A percentile compares a stretch with the other conserved stretches of the same genome.
These are phyloP conservation scores for Bipolaris oryzae DNA, from an alignment of 2,329 filamentous ascomycete species.

Conservation along the genomic window DNA sequence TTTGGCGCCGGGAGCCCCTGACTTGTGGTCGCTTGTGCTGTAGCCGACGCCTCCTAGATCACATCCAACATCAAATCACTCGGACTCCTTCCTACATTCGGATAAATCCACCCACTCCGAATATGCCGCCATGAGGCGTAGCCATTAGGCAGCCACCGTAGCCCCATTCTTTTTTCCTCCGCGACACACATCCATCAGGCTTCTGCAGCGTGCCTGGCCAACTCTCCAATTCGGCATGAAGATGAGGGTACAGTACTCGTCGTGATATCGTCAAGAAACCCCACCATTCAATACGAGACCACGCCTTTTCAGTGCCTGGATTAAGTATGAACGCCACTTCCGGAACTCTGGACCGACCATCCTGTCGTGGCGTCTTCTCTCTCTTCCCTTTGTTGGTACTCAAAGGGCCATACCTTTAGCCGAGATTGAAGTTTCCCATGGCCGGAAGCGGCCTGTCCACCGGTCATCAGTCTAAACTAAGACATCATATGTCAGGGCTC, in stretches of 20 bases:
- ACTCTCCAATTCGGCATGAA: not conserved
- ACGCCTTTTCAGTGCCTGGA: not conserved
- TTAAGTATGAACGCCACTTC: constrained; percentile 1
- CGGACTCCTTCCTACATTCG: constrained; percentile 16
- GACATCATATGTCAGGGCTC: constrained; percentile 24
- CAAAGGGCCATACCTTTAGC: constrained; percentile 20
- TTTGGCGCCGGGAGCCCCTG: constrained; percentile 18
- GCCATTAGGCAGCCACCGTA: constrained; percentile 15
- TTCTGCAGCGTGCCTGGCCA: not conserved
- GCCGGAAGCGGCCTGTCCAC: constrained; percentile 23
- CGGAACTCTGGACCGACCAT: constrained; percentile 26
- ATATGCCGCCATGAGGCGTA: constrained; percentile 9
- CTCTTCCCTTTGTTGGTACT: constrained; percentile 2
- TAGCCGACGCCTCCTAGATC: constrained; percentile 15
- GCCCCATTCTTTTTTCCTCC: constrained; percentile 1
- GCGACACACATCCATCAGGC: constrained; percentile 3
- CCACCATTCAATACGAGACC: constrained; percentile 1
- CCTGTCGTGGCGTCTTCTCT: constrained; percentile 14
- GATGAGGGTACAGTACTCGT: not conserved
- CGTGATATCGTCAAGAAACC: not conserved
- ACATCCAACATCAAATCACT: constrained; percentile 10
- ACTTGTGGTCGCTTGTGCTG: constrained; percentile 6
- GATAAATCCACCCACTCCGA: constrained; percentile 14
- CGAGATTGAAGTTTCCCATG: constrained; percentile 35
- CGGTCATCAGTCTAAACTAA: constrained; percentile 28